Percentiles rank a stretch among this genome's conserved stretches.
phyloP scores from a whole-genome alignment of 106 monocot species.

The Dendrobium nobile region DNA sequence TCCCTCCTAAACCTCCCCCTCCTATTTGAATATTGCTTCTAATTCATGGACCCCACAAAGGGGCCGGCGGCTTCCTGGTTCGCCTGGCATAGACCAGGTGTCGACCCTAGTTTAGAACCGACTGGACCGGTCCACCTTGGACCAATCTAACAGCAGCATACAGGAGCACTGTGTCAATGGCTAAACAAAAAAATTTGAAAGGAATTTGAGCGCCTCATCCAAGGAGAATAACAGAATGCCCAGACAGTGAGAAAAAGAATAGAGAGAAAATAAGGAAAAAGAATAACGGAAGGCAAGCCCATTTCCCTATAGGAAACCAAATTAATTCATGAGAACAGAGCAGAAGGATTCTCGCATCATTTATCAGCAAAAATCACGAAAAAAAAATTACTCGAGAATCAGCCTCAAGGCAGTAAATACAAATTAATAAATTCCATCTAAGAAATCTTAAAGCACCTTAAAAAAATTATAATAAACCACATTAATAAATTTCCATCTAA shows the following conservation, averaged over 20 bases:
- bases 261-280: neutral
- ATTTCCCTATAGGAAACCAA: neutral
- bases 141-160: too few species aligned
- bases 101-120: too few species aligned
- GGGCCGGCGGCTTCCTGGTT: too few species aligned
- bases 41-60: too few species aligned
- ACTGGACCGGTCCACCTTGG: too few species aligned
- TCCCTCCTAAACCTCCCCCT: too few species aligned
- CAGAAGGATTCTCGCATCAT: neutral
- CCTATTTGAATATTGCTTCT: too few species aligned
- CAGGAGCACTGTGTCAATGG: too few species aligned
- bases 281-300: neutral
- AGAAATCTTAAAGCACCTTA: neutral
- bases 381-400: neutral
- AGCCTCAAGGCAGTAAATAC: neutral
- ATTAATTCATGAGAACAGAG: neutral
- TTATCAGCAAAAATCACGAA: neutral
- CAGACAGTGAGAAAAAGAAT: neutral
- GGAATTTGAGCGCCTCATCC: too few species aligned
- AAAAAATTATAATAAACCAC: neutral
- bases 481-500: neutral
- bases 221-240: too few species aligned
- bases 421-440: neutral
- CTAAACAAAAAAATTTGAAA: too few species aligned
- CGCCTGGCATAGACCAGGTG: too few species aligned